Evolutionary conservation across 2,329 filamentous ascomycete species (phyloP).

Genomic region (Monosporascus sp.): DNA sequence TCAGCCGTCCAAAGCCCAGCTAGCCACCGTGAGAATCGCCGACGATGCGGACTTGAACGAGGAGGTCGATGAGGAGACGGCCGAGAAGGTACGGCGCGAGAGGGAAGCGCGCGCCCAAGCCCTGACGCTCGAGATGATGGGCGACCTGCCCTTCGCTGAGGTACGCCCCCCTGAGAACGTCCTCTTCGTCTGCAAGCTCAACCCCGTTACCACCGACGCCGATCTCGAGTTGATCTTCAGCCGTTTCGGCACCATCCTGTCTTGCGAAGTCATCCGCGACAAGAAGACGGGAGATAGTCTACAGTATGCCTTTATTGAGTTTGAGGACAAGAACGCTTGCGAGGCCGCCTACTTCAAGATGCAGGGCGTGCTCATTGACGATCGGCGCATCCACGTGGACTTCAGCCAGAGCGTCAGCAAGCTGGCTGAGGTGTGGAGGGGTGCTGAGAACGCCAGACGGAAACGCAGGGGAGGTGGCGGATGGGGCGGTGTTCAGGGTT

Average conservation of each 20-base stretch:
- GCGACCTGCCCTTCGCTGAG: constrained; percentile 93
- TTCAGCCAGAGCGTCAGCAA: constrained; percentile 94
- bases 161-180: constrained; percentile 97
- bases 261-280: constrained; percentile 93
- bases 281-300: constrained; percentile 90
- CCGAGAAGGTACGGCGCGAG: constrained; percentile 75
- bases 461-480: constrained; percentile 56
- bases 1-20: constrained; percentile 73
- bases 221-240: constrained; percentile 95
- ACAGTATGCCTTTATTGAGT: constrained; percentile 98
- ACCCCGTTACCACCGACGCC: constrained; percentile 91
- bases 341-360: constrained; percentile 98
- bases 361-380: constrained; percentile 94
- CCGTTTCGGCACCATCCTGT: constrained; percentile 90
- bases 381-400: constrained; percentile 95
- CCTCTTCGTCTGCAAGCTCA: constrained; percentile 96
- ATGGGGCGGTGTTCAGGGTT: constrained; percentile 81
- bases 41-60: constrained; percentile 80
- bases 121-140: constrained; percentile 94
- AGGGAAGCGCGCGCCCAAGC: constrained; percentile 91
- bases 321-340: constrained; percentile 85
- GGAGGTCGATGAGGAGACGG: constrained; percentile 67
- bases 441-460: constrained; percentile 77
- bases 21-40: constrained; percentile 85
- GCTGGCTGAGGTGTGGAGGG: constrained; percentile 84